Evolutionary conservation across 73 alveolate species (phyloP).

Genomic region (Effrenium voratum): DNA sequence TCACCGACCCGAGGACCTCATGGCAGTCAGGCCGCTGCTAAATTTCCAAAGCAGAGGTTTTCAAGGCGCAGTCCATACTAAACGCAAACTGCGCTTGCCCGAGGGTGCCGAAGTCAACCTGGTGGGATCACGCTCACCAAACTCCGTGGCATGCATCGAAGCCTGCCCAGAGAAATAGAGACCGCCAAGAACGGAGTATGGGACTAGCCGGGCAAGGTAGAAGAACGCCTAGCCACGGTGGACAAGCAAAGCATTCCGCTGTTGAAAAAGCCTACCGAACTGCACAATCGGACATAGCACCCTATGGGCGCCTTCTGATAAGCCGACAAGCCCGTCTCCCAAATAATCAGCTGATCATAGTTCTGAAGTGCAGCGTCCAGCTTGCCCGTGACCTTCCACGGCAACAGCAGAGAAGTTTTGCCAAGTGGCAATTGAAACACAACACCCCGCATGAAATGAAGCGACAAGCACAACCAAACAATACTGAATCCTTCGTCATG

Average conservation of each 20-base stretch:
- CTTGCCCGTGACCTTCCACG: slow-evolving; percentile 30
- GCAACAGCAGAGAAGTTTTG: not conserved
- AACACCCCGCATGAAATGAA: no score
- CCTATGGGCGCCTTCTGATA: slow-evolving; percentile 52
- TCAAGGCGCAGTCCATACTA: slow-evolving; percentile 39
- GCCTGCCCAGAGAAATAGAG: slow-evolving; percentile 87
- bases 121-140: not conserved
- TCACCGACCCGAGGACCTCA: slow-evolving; percentile 74
- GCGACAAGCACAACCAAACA: not conserved
- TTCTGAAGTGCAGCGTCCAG: slow-evolving; percentile 58
- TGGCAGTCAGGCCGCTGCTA: not conserved
- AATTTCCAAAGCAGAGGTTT: not conserved
- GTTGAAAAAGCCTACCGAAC: no score
- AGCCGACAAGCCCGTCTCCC: slow-evolving; percentile 83
- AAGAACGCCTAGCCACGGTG: slow-evolving; percentile 55
- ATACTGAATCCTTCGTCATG: not conserved
- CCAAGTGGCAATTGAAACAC: no score
- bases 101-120: slow-evolving; percentile 84
- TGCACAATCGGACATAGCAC: no score
- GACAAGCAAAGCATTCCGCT: no score
- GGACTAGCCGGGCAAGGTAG: slow-evolving; percentile 87
- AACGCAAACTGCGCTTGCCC: slow-evolving; percentile 91
- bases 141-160: not conserved
- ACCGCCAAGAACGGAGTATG: slow-evolving; percentile 77
- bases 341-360: slow-evolving; percentile 33